Base-by-base conservation (phyloP, 805 yeast species). In the Cyberlindnera xishuangbannaensis region DNA sequence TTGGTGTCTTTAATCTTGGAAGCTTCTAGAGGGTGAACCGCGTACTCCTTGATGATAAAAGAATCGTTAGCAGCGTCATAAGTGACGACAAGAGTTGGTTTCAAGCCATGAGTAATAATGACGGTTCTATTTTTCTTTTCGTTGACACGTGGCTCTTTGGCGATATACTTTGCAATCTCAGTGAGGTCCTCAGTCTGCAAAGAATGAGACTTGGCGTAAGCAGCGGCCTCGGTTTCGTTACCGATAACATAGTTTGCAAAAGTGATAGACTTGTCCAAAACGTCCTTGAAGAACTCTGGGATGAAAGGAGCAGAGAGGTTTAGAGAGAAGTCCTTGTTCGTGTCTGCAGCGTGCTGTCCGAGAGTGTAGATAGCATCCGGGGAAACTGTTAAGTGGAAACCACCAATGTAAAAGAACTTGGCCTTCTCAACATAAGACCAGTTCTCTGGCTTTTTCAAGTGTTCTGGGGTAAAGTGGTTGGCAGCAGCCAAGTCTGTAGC, bases 401-500 rank as follows among this genome's bases (percentile, higher is more conserved):
- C 99, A 54, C 97, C 98, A 56, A 92, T 83, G 74, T 92, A 92
- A 71, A 67, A 92, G 53, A 69, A 71, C 59, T 78, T 69, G 41
- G 90, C 97, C 31, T 66, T 69, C 64, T 85, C 87, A 42, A 92
- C 95, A 39, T 69, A 64, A 45, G 65, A 66, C 96, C 97, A 88
- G 73, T 88, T 85, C 64, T 82, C 94, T 45, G 94, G 84, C 56
- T 74, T 74, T 56, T 84, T 78, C 57, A 92, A 73, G 63, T 92
- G 97, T 39, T 75, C 75, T 32, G 90, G 80, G 56, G 82, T 83
- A 79, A 87, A 92, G 63, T 86, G 95, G 71, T 92, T 92, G 49
- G 98, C 98, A 50, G 99, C 99, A 53, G 85, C 96, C 53, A 92
- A 73, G 59, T 92, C 97, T 29, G 99, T 92, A 44, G 77, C 97